These are phyloP conservation scores for Phytophthora citricola DNA, from an alignment of 352 stramenopile genomes.

Conservation along the genomic window DNA sequence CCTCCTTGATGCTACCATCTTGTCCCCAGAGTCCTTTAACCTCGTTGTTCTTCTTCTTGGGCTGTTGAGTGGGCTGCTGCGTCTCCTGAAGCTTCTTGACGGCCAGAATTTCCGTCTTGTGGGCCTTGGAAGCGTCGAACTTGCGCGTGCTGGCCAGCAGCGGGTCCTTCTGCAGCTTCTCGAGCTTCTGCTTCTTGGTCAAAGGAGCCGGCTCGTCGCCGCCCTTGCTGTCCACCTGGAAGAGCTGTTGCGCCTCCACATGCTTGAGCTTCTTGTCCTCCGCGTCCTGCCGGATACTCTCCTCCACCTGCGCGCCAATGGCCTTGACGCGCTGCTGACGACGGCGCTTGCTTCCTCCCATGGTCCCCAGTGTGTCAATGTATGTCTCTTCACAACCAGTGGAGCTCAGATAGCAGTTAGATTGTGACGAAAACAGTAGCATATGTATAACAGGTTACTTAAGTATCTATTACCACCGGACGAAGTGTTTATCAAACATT, in stretches of 20 bases:
- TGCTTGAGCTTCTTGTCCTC: constrained; percentile 86
- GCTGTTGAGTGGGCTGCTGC: constrained; percentile 15
- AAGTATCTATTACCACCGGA: no score
- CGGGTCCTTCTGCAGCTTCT: constrained; percentile 72
- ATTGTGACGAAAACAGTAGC: neutral
- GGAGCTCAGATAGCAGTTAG: neutral
- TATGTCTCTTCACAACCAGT: constrained; percentile 33
- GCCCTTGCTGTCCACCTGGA: constrained; percentile 82
- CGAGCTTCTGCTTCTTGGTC: constrained; percentile 76
- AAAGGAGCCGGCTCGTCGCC: constrained; percentile 42
- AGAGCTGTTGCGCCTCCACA: constrained; percentile 72
- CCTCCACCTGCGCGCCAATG: constrained; percentile 78
- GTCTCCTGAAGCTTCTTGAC: constrained; percentile 63
- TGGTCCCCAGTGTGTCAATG: constrained; percentile 26
- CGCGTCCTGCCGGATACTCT: constrained; percentile 77
- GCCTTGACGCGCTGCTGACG: constrained; percentile 71
- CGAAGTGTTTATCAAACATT: neutral
- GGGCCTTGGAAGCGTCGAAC: constrained; percentile 65
- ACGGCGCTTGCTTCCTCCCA: constrained; percentile 54
- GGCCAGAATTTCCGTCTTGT: constrained; percentile 58
- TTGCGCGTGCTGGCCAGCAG: constrained; percentile 74
- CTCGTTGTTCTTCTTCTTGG: constrained; percentile 26
- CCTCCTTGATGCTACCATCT: constrained; percentile 46
- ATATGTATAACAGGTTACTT: neutral
- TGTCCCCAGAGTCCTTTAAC: constrained; percentile 50